Base-by-base conservation (phyloP, 2,329 filamentous ascomycete genomes). In the Ophiostoma triangulosporum region DNA sequence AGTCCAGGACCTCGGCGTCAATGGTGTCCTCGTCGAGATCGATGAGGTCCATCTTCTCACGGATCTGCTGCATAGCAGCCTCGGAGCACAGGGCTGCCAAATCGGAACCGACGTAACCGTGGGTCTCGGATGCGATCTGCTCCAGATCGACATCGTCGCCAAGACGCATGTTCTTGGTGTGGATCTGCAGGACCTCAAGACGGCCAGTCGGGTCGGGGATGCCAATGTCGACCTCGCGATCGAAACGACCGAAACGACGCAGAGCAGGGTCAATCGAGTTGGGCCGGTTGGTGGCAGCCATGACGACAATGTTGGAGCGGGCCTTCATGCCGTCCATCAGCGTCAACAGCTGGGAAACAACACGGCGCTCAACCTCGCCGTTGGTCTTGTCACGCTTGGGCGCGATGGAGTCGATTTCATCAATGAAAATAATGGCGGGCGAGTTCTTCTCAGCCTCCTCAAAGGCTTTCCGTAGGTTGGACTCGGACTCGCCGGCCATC, bases 91-190 rank as follows among this genome's bases (percentile, higher is more conserved):
- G 88, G 29, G 93, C 95, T 56, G 93, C 93, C 69, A 98, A 77
- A 84, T 98, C 93, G 31, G 93, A 97, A 76, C 93, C 93, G 61
- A 98, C 93, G 64, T 97, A 98, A 74, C 93, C 93, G 75, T 98
- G 93, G 48, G 93, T 98, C 76, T 98, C 93, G 29, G 93, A 82
- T 53, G 93, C 93, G 65, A 98, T 96, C 65, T 89, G 84, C 76
- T 96, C 91, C 45, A 98, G 81, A 65, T 98, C 93, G 57, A 98
- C 93, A 63, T 97, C 93, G 55, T 97, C 93, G 56, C 73, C 89
- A 57, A 98, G 81, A 78, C 98, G 98, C 93, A 98, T 98, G 81
- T 98, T 98, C 85, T 98, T 98, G 71, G 93, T 98, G 80, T 98
- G 93, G 62, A 98, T 98, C 72, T 95, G 88, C 57, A 98, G 83